These are phyloP conservation scores for Colletotrichum limetticola DNA, from an alignment of 2,329 filamentous ascomycete species.

Conservation along the genomic window DNA sequence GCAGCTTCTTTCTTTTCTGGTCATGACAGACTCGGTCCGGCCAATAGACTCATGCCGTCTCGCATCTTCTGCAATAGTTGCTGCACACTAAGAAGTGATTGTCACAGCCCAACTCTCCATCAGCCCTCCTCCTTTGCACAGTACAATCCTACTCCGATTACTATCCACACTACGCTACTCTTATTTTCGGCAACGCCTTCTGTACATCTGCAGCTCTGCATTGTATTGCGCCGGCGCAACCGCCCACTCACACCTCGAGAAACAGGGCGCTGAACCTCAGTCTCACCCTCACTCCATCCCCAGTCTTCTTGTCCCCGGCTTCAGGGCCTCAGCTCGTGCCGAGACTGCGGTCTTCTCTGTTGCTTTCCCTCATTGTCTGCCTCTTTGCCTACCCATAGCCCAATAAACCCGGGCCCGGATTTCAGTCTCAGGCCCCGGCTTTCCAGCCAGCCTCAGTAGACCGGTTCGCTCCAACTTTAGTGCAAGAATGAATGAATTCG, in stretches of 20 bases:
- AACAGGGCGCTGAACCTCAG: slow-evolving; percentile 25
- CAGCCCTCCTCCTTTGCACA: background rate
- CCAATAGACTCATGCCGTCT: slow-evolving; percentile 13
- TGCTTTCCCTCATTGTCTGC: background rate
- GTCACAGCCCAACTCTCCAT: background rate
- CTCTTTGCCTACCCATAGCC: background rate
- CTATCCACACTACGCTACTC: background rate
- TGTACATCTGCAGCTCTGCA: slow-evolving; percentile 11
- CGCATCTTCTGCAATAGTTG: background rate
- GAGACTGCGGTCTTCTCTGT: background rate
- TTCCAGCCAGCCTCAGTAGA: slow-evolving; percentile 19
- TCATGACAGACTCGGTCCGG: background rate
- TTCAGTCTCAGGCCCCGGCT: background rate
- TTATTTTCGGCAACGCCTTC: slow-evolving; percentile 25
- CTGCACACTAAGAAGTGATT: background rate
- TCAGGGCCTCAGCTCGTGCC: slow-evolving; percentile 10
- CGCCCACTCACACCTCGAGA: slow-evolving; percentile 3
- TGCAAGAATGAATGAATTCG: background rate
- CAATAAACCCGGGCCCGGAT: background rate
- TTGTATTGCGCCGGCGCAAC: background rate
- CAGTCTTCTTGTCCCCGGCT: slow-evolving; percentile 3
- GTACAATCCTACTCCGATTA: background rate
- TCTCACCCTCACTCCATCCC: slow-evolving; percentile 17
- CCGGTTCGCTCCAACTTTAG: background rate
- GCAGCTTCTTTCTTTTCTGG: background rate